A percentile compares a stretch with the other conserved stretches of the same genome.
Conservation (phyloP, 441 rosid species). For the Syzygium syzygioides region DNA sequence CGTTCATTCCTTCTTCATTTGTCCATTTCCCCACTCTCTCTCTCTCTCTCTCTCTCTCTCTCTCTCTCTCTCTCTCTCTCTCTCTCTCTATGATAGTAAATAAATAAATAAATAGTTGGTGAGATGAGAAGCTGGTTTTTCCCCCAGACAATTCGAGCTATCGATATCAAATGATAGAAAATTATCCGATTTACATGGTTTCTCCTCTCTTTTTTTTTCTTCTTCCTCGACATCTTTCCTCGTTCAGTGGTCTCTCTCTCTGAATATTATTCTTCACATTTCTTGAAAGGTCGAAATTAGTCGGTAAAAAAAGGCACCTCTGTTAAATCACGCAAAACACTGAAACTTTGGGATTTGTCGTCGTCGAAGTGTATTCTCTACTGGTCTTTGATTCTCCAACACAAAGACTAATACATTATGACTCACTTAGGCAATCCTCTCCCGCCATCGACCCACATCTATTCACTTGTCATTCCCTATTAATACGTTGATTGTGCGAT, state of each 20-base stretch:
- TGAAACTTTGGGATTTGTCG: neutral
- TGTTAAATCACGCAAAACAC: neutral
- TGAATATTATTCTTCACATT: no score
- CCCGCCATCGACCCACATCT: no score
- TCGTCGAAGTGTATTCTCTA: neutral
- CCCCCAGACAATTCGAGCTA: neutral
- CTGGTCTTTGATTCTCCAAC: neutral
- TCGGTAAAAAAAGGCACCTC: neutral
- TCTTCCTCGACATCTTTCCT: no score
- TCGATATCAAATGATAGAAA: neutral
- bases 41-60: no score
- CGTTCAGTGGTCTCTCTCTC: no score
- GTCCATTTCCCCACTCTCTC: neutral
- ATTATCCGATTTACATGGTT: neutral
- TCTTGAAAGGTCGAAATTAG: neutral
- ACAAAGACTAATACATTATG: no score
- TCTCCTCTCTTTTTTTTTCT: neutral
- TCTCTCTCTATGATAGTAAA: no score
- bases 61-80: no score
- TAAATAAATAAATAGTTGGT: neutral
- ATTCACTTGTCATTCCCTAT: no score
- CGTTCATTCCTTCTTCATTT: neutral
- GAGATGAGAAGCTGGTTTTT: neutral
- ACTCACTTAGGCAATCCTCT: no score
- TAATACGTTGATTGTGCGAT: no score